Conservation (phyloP, 2,329 filamentous ascomycete genomes). For the Sporothrix euskadiensis region DNA sequence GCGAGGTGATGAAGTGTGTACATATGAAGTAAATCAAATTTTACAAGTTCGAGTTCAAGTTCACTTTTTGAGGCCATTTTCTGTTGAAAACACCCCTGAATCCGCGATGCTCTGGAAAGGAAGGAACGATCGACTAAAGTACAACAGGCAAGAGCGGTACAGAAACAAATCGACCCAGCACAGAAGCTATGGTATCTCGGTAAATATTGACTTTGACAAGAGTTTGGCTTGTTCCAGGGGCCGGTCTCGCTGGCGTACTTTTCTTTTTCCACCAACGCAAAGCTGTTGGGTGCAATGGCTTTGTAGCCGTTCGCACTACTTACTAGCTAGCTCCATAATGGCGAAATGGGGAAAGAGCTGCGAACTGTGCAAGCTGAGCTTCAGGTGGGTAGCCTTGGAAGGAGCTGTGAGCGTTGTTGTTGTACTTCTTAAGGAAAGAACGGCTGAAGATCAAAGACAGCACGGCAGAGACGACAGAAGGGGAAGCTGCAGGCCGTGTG, state of each 20-base stretch:
- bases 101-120: not conserved
- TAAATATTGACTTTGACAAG: not conserved
- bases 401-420: not conserved
- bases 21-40: not conserved
- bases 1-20: not conserved
- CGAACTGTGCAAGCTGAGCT: not conserved
- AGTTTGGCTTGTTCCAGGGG: not conserved
- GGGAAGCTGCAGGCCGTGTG: slow-evolving; percentile 10
- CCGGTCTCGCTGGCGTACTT: not conserved
- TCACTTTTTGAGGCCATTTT: not conserved
- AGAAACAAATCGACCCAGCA: not conserved
- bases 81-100: not conserved
- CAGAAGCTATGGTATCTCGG: not conserved
- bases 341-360: slow-evolving; percentile 7
- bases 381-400: not conserved
- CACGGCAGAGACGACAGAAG: not conserved
- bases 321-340: slow-evolving; percentile 3
- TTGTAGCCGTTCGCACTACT: not conserved
- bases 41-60: not conserved
- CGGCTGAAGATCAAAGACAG: not conserved
- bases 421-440: not conserved
- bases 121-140: not conserved
- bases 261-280: not conserved
- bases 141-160: not conserved
- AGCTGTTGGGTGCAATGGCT: not conserved